Base-by-base conservation (phyloP, 202 grass and related monocot species). In the Panicum virgatum region DNA sequence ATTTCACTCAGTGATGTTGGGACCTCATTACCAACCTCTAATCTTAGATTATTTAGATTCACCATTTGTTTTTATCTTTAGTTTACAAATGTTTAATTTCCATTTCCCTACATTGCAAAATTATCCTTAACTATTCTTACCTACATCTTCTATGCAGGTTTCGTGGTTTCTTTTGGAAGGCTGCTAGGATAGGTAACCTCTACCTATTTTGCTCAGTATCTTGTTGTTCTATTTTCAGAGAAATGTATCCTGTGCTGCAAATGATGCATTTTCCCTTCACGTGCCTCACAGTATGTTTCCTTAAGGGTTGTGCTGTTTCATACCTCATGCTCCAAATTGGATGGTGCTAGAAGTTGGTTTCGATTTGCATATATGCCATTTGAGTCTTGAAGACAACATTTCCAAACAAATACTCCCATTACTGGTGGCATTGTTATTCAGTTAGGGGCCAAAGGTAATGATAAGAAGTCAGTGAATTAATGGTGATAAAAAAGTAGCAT, bases 81-180 rank as follows among this genome's bases (percentile, higher is more conserved):
- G 15, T 19, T 68, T 7, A 40, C 42, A 84, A 60, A 30, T 6
- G 42, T 6, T 25, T 61, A 5, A 11, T 48, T 48, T 22, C 9
- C 15, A 60, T 84, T 50, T 84, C 1, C 12, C 12, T 15, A 39
- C 29, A 66, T 48, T 62, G 5, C 48, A 70, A 40, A 77, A 19
- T 0, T 76, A 43, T 67, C 6, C 19, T 67, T 18, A 29, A 16
- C 46, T 84, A 30, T 63, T 71, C 26, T 77, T 86, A 73, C 32
- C 22, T 57, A 32, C 26, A n/a, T 65, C 38, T 10, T 80, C 50
- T 80, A 80, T 29, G 15, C 81, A 94, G 92, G 62, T 94, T 94
- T 48, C 87, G 87, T 80, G 92, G 92, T 51, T 94, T 94, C 76
- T 94, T 94, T 62, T 91, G 92, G 92, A 94, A 94, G 69, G 89